Conservation (phyloP, 768 basidiomycete species). For the Termitomyces sp. region DNA sequence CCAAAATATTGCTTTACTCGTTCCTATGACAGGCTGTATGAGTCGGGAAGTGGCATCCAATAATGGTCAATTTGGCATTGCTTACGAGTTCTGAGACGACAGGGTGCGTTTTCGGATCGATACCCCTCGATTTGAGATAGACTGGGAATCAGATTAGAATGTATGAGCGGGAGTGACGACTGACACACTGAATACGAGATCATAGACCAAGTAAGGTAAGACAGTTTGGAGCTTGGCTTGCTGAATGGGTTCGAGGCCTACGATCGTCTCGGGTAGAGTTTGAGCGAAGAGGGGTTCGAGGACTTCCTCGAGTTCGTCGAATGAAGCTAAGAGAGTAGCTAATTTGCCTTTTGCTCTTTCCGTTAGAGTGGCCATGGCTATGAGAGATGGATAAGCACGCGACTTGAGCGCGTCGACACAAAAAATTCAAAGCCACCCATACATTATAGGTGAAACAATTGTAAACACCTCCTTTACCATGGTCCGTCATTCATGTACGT, state of each 20-base stretch:
- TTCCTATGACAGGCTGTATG: slow-evolving; percentile 38
- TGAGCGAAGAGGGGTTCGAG: slow-evolving; percentile 66
- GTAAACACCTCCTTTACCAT: slow-evolving; percentile 32
- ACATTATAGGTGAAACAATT: slow-evolving; percentile 20
- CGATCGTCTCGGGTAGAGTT: slow-evolving; percentile 60
- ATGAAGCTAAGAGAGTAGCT: slow-evolving; percentile 44
- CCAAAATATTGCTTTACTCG: slow-evolving; percentile 77
- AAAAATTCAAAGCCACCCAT: slow-evolving; percentile 4
- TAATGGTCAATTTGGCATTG: slow-evolving; percentile 11
- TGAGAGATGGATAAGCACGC: neutral
- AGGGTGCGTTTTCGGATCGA: slow-evolving; percentile 76
- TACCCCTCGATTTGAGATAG: slow-evolving; percentile 73
- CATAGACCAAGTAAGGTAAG: slow-evolving; percentile 79
- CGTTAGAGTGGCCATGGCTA: slow-evolving; percentile 41
- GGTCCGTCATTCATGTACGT: slow-evolving; percentile 29
- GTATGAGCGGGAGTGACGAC: neutral
- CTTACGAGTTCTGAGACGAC: slow-evolving; percentile 66
- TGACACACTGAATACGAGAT: slow-evolving; percentile 75
- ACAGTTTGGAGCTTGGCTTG: slow-evolving; percentile 79
- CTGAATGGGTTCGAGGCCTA: slow-evolving; percentile 64
- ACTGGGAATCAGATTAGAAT: slow-evolving; percentile 36
- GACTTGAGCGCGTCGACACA: slow-evolving; percentile 3
- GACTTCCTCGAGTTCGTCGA: slow-evolving; percentile 63
- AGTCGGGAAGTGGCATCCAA: slow-evolving; percentile 1
- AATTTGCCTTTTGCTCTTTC: slow-evolving; percentile 43